Evolutionary conservation across 2,329 filamentous ascomycete genomes (phyloP), one percentile per base, ranked within the genome.

Genomic region (Colletotrichum lupini): DNA sequence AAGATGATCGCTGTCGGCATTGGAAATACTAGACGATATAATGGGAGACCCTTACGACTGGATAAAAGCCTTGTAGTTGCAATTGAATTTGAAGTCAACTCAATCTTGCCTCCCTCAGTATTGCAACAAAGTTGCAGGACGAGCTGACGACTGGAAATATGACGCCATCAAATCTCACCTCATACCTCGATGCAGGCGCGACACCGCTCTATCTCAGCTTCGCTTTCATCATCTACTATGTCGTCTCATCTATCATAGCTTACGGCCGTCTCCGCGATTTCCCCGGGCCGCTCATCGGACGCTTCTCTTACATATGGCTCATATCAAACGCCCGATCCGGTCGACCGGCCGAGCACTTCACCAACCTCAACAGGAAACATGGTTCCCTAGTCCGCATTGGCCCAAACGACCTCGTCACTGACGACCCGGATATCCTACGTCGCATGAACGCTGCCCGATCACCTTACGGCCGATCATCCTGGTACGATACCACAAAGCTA

Each of bases 201-300:
- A 37, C 63, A 16, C 63, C 19, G 3, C 11, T 58, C 5, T 66
- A 74, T 68, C 61, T 59, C 37, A 30, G 42, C 56, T 22, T 26
- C 4, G 52, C 35, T 7, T 46, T 62, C 14, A 11, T 77, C 75
- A 57, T 76, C 58, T 74, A 73, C 58, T 74, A 74, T 1, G 35
- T 63, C 2, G 6, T 74, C n/a, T 77, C 79, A 7, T 78, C 75
- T 4, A 74, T 75, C 42, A 66, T 67, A 6, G 76, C 80, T 22
- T 85, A 83, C 77, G 77, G 70, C 30, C 72, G 49, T 1, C 72
- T 74, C 12, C 57, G 72, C 3, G 32, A 28, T 6, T 72, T 74
- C 55, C 72, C 72, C 1, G 72, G 72, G 14, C 72, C 68, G 1
- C 22, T 64, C 28, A 56, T 74, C 24, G 68, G 35, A 14, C 55